Conservation (phyloP, 1,139 yeast genomes). For the Scheffersomyces titani region DNA sequence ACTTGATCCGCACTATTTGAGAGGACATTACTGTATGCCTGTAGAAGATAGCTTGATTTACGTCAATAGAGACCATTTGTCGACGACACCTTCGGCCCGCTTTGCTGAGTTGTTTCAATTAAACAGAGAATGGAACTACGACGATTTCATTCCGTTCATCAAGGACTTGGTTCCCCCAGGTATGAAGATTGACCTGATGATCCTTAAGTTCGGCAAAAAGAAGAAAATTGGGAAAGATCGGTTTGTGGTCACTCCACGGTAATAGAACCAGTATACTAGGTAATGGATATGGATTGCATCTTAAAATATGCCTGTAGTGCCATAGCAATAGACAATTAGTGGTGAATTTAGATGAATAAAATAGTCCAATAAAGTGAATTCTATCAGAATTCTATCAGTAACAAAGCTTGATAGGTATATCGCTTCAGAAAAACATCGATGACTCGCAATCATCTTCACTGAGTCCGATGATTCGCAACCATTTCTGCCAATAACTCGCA, state of each 20-base stretch:
- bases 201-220: slow-evolving; percentile 76
- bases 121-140: slow-evolving; percentile 67
- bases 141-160: slow-evolving; percentile 73
- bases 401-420: too few species aligned
- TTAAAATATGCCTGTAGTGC: neutral
- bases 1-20: slow-evolving; percentile 51
- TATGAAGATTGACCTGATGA: slow-evolving; percentile 65
- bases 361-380: neutral
- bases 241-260: slow-evolving; percentile 13
- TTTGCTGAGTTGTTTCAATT: slow-evolving; percentile 62
- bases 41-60: slow-evolving; percentile 47
- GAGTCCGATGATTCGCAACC: neutral
- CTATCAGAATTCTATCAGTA: too few species aligned
- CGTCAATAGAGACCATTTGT: slow-evolving; percentile 49
- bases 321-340: neutral
- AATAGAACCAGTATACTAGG: neutral
- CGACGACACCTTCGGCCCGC: slow-evolving; percentile 54
- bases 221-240: slow-evolving; percentile 53
- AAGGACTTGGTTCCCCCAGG: slow-evolving; percentile 54
- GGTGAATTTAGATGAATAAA: neutral
- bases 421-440: neutral
- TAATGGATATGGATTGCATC: neutral
- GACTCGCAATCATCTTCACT: neutral
- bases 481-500: neutral
- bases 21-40: slow-evolving; percentile 58